phyloP scores from a whole-genome alignment of 495 filamentous ascomycete species.

The Aspergillus biplanus region DNA sequence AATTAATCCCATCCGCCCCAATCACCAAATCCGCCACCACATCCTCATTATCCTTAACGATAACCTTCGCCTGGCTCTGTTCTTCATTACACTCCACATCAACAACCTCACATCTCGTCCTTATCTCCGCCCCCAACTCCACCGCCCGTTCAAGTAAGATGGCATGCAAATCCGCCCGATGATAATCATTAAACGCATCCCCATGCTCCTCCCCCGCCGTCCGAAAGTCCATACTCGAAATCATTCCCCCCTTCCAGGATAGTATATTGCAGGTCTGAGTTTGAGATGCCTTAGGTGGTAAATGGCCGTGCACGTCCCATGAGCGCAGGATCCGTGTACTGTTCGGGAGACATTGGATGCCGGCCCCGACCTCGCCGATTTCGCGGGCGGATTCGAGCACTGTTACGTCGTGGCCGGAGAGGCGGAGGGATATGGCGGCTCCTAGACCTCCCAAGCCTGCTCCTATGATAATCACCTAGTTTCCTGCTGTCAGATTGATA shows the following conservation, averaged over 20 bases:
- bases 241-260: conserved; percentile 50
- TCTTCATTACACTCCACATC: conserved; percentile 37
- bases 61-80: conserved; percentile 17
- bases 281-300: conserved; percentile 45
- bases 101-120: conserved; percentile 44
- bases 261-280: conserved; percentile 58
- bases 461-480: conserved; percentile 58
- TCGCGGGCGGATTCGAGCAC: conserved; percentile 61
- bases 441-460: conserved; percentile 67
- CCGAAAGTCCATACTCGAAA: conserved; percentile 52
- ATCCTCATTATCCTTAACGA: conserved; percentile 20
- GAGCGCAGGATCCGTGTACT: conserved; percentile 54
- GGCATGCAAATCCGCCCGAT: conserved; percentile 58
- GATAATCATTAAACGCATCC: conserved; percentile 59
- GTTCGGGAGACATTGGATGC: conserved; percentile 59
- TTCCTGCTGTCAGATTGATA: too few species aligned
- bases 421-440: conserved; percentile 59
- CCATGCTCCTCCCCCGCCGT: conserved; percentile 43
- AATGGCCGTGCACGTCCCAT: conserved; percentile 40
- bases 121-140: conserved; percentile 53
- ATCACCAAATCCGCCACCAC: conserved; percentile 57
- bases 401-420: conserved; percentile 62
- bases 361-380: conserved; percentile 55
- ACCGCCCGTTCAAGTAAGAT: conserved; percentile 52
- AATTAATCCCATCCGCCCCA: conserved; percentile 60